These are phyloP conservation scores for Candida ascalaphidarum DNA, from an alignment of 805 yeast genomes.

Conservation along the genomic window DNA sequence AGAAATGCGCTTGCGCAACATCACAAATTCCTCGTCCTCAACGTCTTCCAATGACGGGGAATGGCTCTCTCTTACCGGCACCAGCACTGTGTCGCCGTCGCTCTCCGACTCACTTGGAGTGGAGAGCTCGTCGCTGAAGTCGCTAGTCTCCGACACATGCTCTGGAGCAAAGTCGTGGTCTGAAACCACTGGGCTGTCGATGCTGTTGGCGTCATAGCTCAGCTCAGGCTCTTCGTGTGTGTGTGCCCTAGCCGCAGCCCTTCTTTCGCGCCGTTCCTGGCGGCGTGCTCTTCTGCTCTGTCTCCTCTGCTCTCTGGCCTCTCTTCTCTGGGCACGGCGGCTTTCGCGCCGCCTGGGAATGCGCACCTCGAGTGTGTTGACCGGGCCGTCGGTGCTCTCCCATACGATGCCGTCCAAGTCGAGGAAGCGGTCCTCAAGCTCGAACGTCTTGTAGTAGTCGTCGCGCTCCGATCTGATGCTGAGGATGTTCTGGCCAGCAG, in stretches of 20 bases:
- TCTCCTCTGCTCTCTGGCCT: background rate
- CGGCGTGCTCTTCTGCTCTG: background rate
- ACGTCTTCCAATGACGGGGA: no score
- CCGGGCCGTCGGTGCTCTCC: no score
- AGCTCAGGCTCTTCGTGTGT: no score
- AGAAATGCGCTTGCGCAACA: constrained; percentile 13
- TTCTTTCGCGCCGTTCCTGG: background rate
- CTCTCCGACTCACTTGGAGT: constrained; percentile 2
- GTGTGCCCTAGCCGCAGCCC: no score
- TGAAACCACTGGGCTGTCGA: no score
- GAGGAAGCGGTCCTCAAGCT: constrained; percentile 7
- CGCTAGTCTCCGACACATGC: no score
- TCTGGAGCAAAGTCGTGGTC: no score
- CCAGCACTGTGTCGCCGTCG: background rate
- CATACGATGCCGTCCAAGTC: constrained; percentile 7
- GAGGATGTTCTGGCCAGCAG: constrained; percentile 7
- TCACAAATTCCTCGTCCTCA: constrained; percentile 22
- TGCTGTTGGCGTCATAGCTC: no score
- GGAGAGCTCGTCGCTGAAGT: no score
- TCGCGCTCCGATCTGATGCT: constrained; percentile 10
- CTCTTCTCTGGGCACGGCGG: constrained; percentile 1
- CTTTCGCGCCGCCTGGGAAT: background rate
- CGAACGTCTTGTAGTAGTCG: constrained; percentile 9
- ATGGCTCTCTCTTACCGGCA: background rate
- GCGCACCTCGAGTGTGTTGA: no score